phyloP scores from a whole-genome alignment of 1,284 basidiomycete species.

The Ceratorhiza oryzae-sativae region DNA sequence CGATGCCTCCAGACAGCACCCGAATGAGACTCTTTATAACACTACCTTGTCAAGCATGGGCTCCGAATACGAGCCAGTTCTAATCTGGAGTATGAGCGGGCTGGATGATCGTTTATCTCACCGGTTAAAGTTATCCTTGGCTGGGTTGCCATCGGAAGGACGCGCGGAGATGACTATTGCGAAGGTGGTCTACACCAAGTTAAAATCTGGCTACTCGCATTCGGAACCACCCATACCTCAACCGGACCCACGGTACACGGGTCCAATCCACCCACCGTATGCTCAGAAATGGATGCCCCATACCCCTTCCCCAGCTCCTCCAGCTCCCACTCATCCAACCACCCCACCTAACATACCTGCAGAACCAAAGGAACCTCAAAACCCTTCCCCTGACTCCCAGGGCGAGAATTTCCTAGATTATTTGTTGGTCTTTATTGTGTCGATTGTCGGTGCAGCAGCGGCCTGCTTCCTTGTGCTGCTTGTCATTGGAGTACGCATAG shows the following conservation, averaged over 20 bases:
- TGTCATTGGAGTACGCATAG: too few species aligned
- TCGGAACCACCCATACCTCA: background rate
- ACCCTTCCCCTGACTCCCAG: background rate
- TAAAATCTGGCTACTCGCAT: background rate
- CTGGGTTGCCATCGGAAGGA: background rate
- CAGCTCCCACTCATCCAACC: background rate
- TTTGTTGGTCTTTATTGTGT: background rate
- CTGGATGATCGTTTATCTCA: conserved; percentile 6
- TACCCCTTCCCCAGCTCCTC: background rate
- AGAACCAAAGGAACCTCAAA: background rate
- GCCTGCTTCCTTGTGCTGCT: too few species aligned
- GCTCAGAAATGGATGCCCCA: background rate
- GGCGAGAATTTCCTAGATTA: too few species aligned
- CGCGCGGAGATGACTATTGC: conserved; percentile 14
- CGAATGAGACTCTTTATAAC: background rate
- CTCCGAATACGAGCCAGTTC: background rate
- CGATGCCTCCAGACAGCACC: background rate
- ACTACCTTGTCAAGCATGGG: background rate
- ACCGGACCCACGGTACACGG: background rate
- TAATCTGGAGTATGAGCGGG: conserved; percentile 21
- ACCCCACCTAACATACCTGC: background rate
- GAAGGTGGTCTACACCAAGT: conserved; percentile 8
- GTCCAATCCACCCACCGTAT: background rate
- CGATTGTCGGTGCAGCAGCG: background rate
- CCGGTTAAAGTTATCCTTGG: background rate